These are phyloP conservation scores for Sarocladium strictum DNA, from an alignment of 2,329 filamentous ascomycete species.

Conservation along the genomic window DNA sequence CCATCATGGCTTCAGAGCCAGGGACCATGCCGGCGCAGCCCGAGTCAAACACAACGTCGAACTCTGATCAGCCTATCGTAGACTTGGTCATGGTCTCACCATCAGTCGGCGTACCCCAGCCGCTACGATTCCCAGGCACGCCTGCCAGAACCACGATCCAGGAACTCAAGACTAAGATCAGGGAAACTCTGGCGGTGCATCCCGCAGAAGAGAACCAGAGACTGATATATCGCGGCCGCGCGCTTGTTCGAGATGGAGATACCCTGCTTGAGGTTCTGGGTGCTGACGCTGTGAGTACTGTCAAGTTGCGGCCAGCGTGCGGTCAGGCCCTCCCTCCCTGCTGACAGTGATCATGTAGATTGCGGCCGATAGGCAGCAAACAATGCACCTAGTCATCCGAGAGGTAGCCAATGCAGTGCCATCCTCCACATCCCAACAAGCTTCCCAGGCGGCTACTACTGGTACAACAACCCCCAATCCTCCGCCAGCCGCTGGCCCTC, in stretches of 20 bases:
- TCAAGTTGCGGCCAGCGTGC: too few species aligned
- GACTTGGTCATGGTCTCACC: conserved; percentile 52
- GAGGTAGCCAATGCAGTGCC: conserved; percentile 26
- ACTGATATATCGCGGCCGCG: conserved; percentile 54
- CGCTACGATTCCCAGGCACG: conserved; percentile 43
- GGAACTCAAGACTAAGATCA: conserved; percentile 53
- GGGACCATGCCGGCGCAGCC: not conserved
- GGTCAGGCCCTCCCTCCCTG: too few species aligned
- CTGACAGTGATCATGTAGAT: conserved; percentile 29
- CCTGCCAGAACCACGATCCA: conserved; percentile 46
- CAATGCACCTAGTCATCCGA: conserved; percentile 47
- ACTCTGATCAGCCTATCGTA: not conserved
- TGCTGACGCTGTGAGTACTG: conserved; percentile 44
- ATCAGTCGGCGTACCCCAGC: conserved; percentile 45
- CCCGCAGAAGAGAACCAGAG: conserved; percentile 51
- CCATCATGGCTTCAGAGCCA: conserved; percentile 2
- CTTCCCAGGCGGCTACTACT: conserved; percentile 16
- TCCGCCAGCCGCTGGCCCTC: conserved; percentile 17
- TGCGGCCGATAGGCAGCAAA: conserved; percentile 39
- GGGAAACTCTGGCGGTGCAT: conserved; percentile 41
- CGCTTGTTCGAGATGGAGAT: conserved; percentile 47
- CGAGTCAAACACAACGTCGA: not conserved
- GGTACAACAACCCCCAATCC: conserved; percentile 22
- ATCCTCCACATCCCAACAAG: conserved; percentile 14
- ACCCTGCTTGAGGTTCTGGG: conserved; percentile 54